Conservation (phyloP, 2,329 filamentous ascomycete species). For the Fragosphaeria purpurea region DNA sequence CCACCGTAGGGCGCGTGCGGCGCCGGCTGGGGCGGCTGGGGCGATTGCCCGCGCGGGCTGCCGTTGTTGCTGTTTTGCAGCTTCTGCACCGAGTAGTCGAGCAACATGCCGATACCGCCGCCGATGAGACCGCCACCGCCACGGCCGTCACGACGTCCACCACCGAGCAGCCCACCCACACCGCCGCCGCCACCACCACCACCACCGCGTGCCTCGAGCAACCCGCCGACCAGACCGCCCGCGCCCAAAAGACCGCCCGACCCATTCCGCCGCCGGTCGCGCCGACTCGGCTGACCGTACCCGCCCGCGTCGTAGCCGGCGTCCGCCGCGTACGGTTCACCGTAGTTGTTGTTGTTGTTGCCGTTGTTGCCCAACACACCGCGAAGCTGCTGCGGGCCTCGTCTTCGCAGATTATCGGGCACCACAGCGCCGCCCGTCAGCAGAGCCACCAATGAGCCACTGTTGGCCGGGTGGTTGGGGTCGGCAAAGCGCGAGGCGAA, state of each 20-base stretch:
- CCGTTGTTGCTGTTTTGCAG: too few species aligned
- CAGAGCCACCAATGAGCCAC: slow-evolving; percentile 34
- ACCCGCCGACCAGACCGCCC: too few species aligned
- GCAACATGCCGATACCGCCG: neutral
- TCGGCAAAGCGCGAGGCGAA: slow-evolving; percentile 40
- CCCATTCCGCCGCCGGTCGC: neutral
- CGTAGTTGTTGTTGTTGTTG: slow-evolving; percentile 2
- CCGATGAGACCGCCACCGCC: neutral
- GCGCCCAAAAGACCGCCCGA: too few species aligned
- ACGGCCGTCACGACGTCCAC: too few species aligned
- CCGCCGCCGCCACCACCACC: too few species aligned
- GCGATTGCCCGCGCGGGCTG: neutral
- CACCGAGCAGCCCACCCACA: neutral
- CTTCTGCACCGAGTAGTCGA: neutral
- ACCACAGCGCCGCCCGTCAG: slow-evolving; percentile 34
- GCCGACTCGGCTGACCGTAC: neutral
- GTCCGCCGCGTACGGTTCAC: neutral
- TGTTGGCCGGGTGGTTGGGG: slow-evolving; percentile 40
- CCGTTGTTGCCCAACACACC: neutral
- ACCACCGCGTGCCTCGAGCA: too few species aligned
- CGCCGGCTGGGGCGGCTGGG: too few species aligned
- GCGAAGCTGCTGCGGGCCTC: slow-evolving; percentile 2
- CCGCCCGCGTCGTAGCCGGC: neutral
- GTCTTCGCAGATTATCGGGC: neutral
- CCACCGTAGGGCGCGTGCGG: too few species aligned